Evolutionary conservation across 2,329 filamentous ascomycete species (phyloP).

Genomic region (Sporothrix humicola): DNA sequence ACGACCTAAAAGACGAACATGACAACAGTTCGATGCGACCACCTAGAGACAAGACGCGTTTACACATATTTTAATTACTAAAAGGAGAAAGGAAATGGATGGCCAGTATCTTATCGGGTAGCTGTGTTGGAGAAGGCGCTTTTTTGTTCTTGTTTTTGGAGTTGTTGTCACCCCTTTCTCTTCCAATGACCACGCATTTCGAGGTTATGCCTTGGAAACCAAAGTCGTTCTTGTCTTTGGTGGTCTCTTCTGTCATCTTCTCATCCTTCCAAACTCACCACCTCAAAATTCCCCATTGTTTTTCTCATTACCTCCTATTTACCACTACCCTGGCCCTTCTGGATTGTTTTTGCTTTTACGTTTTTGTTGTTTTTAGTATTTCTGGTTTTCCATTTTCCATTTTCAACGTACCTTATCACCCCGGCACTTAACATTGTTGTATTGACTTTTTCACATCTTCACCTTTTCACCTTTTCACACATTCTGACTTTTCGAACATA

Average conservation of each 20-base stretch:
- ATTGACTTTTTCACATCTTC: not conserved
- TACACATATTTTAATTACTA: conserved; percentile 16
- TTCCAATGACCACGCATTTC: not conserved
- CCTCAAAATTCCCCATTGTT: not conserved
- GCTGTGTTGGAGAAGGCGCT: conserved; percentile 22
- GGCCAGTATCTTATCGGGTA: not conserved
- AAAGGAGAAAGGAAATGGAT: not conserved
- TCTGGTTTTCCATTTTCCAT: not conserved
- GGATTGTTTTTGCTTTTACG: conserved; percentile 5
- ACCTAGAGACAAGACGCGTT: conserved; percentile 6
- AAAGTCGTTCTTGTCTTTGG: not conserved
- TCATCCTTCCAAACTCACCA: not conserved
- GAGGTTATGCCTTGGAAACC: not conserved
- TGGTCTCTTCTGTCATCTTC: not conserved
- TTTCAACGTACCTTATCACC: not conserved
- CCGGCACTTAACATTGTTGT: not conserved
- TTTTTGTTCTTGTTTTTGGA: conserved; percentile 5
- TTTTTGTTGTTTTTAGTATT: not conserved
- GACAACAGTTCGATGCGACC: not conserved
- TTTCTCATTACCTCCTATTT: not conserved
- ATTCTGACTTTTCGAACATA: conserved; percentile 13
- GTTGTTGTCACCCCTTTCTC: not conserved
- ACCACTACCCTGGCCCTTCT: conserved; percentile 9
- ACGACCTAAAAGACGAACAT: not conserved
- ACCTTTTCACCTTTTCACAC: too few relatives aligned